phyloP scores from a whole-genome alignment of 2,329 filamentous ascomycete species.

The Rhinocladiella similis region DNA sequence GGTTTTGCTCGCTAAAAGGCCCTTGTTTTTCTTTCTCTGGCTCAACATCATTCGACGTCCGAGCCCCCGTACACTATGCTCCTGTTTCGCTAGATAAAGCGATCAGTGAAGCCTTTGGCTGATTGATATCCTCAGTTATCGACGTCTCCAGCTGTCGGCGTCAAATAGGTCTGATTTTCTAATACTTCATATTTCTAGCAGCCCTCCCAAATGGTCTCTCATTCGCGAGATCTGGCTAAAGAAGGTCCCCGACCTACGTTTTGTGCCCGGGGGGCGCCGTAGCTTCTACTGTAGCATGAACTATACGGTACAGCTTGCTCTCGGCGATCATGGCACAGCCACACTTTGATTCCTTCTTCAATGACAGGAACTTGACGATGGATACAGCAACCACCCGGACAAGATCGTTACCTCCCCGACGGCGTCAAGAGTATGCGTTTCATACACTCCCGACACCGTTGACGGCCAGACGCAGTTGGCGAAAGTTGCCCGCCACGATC shows the following conservation, averaged over 20 bases:
- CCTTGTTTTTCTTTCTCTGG: not conserved
- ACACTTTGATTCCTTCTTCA: not conserved
- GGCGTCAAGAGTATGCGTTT: not conserved
- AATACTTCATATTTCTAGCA: too few relatives aligned
- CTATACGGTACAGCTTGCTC: not conserved
- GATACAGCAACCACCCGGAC: not conserved
- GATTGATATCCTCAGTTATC: too few relatives aligned
- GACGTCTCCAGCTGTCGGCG: too few relatives aligned
- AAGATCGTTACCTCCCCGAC: slow-evolving; percentile 5
- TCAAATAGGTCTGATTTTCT: too few relatives aligned
- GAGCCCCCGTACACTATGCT: too few relatives aligned
- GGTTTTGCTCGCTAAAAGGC: not conserved
- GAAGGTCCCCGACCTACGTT: too few relatives aligned
- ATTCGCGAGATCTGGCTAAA: too few relatives aligned
- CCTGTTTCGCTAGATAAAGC: too few relatives aligned
- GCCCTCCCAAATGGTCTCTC: too few relatives aligned
- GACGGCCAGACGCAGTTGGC: slow-evolving; percentile 22
- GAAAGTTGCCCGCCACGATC: slow-evolving; percentile 53
- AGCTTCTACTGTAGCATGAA: too few relatives aligned
- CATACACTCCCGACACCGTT: not conserved
- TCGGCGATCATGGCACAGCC: not conserved
- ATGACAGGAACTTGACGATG: not conserved
- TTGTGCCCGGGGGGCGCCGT: too few relatives aligned
- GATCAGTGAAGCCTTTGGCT: too few relatives aligned
- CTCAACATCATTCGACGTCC: not conserved